Base-by-base conservation (phyloP, 352 stramenopile species). In the Pythium phragmiticola region DNA sequence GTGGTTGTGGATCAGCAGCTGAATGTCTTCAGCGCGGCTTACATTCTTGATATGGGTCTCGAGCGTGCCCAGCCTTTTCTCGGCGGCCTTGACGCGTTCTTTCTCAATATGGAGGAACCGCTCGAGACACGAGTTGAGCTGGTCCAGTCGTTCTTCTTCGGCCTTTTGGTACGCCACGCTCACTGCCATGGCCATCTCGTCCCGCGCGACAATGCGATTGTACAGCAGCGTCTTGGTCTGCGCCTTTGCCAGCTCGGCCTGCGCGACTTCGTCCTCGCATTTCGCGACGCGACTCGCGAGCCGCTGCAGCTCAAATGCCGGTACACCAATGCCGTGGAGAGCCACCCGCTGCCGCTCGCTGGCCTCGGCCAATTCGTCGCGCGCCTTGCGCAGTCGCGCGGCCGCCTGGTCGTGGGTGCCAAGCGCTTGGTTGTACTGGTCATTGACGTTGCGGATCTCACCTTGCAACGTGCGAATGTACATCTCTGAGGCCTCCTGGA, bases 141-240 rank as follows among this genome's bases (percentile, higher is more conserved):
- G 86, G 48, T 95, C 86, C 12, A 91, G 65, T 5, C 86, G 73
- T 60, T 95, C 86, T 66, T 95, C 86, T 60, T 95, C 86, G 3
- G 83, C 84, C 55, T 87, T 88, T 47, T 95, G 86, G 62, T 95
- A 93, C 46, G 86, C 86, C 28, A 93, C 84, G 67, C 84, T 93
- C 36, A 95, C 84, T 37, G 86, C 86, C 86, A 95, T 95, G n/a
- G 79, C 83, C 86, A 95, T 95, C 67, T 95, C 86, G 52, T 95
- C 86, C 12, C 86, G 74, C n/a, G 86, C 64, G 23, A 95, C 76
- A 37, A 93, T 93, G 47, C 80, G 76, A 56, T 92, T 86, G 72
- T 92, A 92, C 49, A 95, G 59, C n/a, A 73, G 69, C 52, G 73
- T 89, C 77, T 95, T 95, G 30, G 79, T 74, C 33, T 86, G 73